Percentiles rank a stretch among this genome's conserved stretches.
Evolutionary conservation across 164 flowering plant species (phyloP).

Genomic region (Buxus sempervirens): DNA sequence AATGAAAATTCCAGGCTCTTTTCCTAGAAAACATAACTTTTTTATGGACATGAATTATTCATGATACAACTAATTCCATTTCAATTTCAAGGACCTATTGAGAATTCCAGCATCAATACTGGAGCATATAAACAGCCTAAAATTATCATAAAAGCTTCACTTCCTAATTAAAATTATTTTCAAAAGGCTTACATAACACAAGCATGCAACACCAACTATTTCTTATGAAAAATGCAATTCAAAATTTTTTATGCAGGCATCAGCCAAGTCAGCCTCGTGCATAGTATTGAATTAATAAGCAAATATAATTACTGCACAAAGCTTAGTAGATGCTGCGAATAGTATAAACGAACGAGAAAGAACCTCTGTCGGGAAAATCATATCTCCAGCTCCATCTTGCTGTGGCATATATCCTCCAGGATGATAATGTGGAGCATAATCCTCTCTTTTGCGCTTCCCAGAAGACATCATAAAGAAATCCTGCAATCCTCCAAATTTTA

Average conservation of each 20-base stretch:
- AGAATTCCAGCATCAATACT: no score
- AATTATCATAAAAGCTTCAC: no score
- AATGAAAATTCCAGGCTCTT: no score
- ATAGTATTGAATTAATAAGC: no score
- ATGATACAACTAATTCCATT: no score
- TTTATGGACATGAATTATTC: no score
- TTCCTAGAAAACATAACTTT: no score
- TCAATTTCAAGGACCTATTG: no score
- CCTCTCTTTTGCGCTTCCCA: constrained; percentile 90
- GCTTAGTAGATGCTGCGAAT: neutral
- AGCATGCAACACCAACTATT: neutral
- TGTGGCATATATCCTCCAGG: constrained; percentile 80
- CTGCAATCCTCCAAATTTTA: constrained; percentile 30
- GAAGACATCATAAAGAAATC: constrained; percentile 64
- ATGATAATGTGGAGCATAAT: constrained; percentile 46
- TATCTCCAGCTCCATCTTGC: constrained; percentile 92
- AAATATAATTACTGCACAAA: neutral
- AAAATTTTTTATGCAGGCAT: neutral
- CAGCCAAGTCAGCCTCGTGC: neutral
- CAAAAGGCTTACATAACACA: neutral
- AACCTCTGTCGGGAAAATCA: constrained; percentile 37
- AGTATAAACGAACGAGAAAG: constrained; percentile 5
- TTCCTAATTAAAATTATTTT: neutral
- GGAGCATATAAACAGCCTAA: neutral
- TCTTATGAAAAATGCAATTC: no score